Base-by-base conservation (phyloP, 1,284 basidiomycete species). In the Ceratorhiza oryzae-sativae region DNA sequence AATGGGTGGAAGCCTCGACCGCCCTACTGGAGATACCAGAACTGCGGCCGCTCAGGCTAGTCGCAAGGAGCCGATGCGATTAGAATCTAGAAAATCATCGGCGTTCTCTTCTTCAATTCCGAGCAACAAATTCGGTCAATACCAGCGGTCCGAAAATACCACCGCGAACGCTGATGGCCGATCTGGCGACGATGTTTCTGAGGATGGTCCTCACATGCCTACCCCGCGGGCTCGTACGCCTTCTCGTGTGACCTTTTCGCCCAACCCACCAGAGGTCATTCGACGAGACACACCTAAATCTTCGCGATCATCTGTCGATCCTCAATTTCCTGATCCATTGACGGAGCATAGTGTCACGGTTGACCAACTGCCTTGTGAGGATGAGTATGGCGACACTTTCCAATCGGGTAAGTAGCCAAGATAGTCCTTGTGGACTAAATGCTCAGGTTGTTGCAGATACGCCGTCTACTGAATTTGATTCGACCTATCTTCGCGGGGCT, bases 21-120 rank as follows among this genome's bases (percentile, higher is more conserved):
- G 48, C 27, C 30, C 53, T 46, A 13, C 30, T 8, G 53, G 46
- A 27, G 65, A 42, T 10, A 39, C 53, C 15, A 51, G 39, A 4
- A 58, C 58, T 36, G 65, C 53, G 5, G 58, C 65, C 12, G 65
- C 58, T 18, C 32, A 58, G 30, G 45, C 65, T 9, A 70, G 65
- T 15, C 65, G 53, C 8, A 32, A 49, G 20, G 53, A 70, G 27
- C n/a, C 36, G 6, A 30, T 36, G 18, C 42, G 15, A 2, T 8
- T 1, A 45, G n/a, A 18, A 18, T 12, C 41, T 18, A 41, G 20
- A 25, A 36, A 39, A 15, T 10, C 32, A n/a, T n/a, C 41, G 13
- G 25, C 23, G 8, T 25, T 41, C 3, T 30, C 63, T 3, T 56
- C 65, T 34, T 51, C 65, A 30, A 70, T 32, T 1, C 53, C 13